Evolutionary conservation across 2,329 filamentous ascomycete genomes (phyloP).

Genomic region (Ascochyta fabae): DNA sequence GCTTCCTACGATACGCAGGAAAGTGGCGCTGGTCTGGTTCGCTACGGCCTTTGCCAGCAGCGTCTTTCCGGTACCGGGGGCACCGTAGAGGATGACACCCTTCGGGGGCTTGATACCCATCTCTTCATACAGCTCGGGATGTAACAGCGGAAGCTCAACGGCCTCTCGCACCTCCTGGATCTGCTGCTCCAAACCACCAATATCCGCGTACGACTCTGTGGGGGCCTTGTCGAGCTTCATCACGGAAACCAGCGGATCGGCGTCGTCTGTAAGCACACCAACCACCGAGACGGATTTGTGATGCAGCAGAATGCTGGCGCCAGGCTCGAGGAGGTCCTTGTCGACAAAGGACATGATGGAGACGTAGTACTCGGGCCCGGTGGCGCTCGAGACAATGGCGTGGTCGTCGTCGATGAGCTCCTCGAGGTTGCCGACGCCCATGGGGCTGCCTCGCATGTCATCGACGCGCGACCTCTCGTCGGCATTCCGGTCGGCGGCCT

Average conservation of each 20-base stretch:
- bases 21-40: slow-evolving; percentile 98
- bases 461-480: slow-evolving; percentile 95
- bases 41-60: slow-evolving; percentile 95
- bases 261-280: slow-evolving; percentile 93
- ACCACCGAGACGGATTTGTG: slow-evolving; percentile 99
- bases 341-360: slow-evolving; percentile 99
- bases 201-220: slow-evolving; percentile 97
- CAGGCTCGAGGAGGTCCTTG: slow-evolving; percentile 96
- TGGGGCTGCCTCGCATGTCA: slow-evolving; percentile 97
- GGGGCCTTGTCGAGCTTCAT: slow-evolving; percentile 99
- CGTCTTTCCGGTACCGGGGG: slow-evolving; percentile 95
- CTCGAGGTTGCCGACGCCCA: slow-evolving; percentile 97
- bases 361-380: slow-evolving; percentile 97
- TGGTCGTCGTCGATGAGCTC: slow-evolving; percentile 99
- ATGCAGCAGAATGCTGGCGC: slow-evolving; percentile 91
- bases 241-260: slow-evolving; percentile 92
- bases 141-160: slow-evolving; percentile 90
- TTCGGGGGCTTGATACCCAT: slow-evolving; percentile 99
- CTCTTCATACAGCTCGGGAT: slow-evolving; percentile 97
- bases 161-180: slow-evolving; percentile 98
- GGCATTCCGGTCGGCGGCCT: slow-evolving; percentile 84
- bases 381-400: slow-evolving; percentile 96
- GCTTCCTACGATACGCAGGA: slow-evolving; percentile 94
- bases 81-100: slow-evolving; percentile 98
- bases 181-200: slow-evolving; percentile 91